Conservation (phyloP, 2,329 filamentous ascomycete genomes). For the Shiraia bambusicola region DNA sequence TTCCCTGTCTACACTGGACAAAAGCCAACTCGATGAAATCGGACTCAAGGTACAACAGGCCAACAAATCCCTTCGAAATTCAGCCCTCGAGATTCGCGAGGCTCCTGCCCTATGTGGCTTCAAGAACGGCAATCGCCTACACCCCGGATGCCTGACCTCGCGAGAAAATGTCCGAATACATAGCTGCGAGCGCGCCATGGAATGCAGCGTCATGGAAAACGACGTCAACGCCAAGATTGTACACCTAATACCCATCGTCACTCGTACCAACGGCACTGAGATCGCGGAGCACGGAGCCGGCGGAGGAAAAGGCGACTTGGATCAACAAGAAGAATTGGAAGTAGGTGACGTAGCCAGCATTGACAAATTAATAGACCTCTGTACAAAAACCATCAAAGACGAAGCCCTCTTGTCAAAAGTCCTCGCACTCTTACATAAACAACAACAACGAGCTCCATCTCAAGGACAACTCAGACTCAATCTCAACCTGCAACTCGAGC, state of each 20-base stretch:
- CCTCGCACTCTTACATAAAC: conserved; percentile 38
- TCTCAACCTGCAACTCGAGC: conserved; percentile 30
- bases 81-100: conserved; percentile 53
- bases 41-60: conserved; percentile 41
- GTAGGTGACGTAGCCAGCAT: conserved; percentile 52
- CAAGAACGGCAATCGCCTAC: conserved; percentile 68
- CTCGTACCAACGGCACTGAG: conserved; percentile 62
- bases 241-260: conserved; percentile 76
- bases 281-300: conserved; percentile 75
- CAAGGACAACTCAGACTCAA: conserved; percentile 23
- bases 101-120: conserved; percentile 72
- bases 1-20: conserved; percentile 50
- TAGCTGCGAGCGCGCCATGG: conserved; percentile 76
- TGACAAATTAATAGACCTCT: conserved; percentile 57
- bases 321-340: conserved; percentile 67
- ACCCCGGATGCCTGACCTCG: conserved; percentile 71
- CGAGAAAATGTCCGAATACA: conserved; percentile 68
- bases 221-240: conserved; percentile 57
- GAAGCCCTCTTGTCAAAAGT: conserved; percentile 40
- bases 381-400: conserved; percentile 42
- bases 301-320: conserved; percentile 75
- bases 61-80: conserved; percentile 25
- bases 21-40: conserved; percentile 25
- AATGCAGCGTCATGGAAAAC: conserved; percentile 57
- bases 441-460: conserved; percentile 19